phyloP scores from a whole-genome alignment of 129 eudicot species.

The Arctium minus region DNA sequence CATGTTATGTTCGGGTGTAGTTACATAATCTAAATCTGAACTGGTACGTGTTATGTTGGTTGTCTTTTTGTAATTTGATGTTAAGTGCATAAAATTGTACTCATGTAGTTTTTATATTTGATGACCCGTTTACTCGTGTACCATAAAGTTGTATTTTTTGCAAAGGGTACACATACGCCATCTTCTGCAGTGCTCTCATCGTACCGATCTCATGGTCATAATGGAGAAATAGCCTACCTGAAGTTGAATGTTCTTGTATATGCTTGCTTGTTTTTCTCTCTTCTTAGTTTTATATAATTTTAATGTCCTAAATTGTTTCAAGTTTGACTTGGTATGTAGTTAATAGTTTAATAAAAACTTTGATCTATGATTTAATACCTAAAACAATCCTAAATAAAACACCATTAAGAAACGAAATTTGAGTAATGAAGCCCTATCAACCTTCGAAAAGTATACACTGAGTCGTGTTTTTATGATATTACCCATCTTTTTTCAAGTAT shows the following conservation, averaged over 20 bases:
- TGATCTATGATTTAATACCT: background rate
- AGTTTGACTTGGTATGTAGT: background rate
- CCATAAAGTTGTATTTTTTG: too few relatives aligned
- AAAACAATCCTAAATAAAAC: background rate
- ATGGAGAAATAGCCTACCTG: too few relatives aligned
- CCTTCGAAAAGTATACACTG: background rate
- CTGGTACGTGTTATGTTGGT: background rate
- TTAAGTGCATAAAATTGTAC: background rate
- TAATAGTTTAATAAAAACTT: background rate
- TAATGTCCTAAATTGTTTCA: background rate
- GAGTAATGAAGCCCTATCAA: background rate
- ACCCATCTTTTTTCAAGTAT: background rate
- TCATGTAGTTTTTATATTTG: too few relatives aligned
- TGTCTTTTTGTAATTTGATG: background rate
- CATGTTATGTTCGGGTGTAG: background rate
- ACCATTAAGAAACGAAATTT: background rate
- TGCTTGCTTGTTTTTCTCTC: too few relatives aligned
- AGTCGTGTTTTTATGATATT: background rate
- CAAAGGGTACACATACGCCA: too few relatives aligned
- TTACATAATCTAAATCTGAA: background rate
- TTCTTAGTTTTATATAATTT: too few relatives aligned
- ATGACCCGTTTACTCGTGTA: too few relatives aligned
- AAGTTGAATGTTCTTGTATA: too few relatives aligned
- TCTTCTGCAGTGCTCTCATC: too few relatives aligned
- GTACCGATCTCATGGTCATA: too few relatives aligned